phyloP scores from a whole-genome alignment of 1,284 basidiomycete species.

The Trametes hirsuta region DNA sequence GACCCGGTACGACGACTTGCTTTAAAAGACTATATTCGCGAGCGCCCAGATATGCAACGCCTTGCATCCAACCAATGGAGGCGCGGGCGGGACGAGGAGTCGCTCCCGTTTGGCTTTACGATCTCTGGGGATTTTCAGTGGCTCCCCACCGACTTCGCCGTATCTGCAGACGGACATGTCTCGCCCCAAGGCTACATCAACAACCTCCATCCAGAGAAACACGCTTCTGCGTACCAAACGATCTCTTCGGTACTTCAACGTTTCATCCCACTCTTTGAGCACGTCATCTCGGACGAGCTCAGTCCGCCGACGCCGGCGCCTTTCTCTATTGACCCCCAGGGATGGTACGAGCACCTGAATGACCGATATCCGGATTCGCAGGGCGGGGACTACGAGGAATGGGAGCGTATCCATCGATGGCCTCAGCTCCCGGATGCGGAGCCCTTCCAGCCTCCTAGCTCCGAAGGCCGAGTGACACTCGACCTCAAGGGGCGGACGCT shows the following conservation, averaged over 20 bases:
- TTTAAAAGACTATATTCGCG: background rate
- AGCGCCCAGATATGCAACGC: background rate
- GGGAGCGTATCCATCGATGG: conserved; percentile 5
- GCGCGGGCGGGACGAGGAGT: background rate
- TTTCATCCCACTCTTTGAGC: conserved; percentile 19
- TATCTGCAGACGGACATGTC: background rate
- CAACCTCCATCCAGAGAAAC: conserved; percentile 9
- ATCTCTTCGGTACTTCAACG: conserved; percentile 9
- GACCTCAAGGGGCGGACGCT: conserved; percentile 17
- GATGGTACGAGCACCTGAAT: background rate
- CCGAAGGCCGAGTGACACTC: background rate
- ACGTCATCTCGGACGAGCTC: conserved; percentile 11
- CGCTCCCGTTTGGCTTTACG: conserved; percentile 4
- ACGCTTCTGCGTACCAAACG: background rate
- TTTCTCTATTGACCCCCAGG: conserved; percentile 2
- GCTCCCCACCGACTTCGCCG: conserved; percentile 9
- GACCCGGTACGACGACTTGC: background rate
- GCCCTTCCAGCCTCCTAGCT: background rate
- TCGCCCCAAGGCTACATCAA: conserved; percentile 13
- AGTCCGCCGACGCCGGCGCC: background rate
- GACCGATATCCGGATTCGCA: background rate
- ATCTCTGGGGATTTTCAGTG: conserved; percentile 5
- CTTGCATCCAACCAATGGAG: background rate
- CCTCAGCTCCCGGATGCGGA: conserved; percentile 4
- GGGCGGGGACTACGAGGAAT: background rate